Conservation (phyloP, 2,329 filamentous ascomycete genomes). For the Aureobasidium sp. region DNA sequence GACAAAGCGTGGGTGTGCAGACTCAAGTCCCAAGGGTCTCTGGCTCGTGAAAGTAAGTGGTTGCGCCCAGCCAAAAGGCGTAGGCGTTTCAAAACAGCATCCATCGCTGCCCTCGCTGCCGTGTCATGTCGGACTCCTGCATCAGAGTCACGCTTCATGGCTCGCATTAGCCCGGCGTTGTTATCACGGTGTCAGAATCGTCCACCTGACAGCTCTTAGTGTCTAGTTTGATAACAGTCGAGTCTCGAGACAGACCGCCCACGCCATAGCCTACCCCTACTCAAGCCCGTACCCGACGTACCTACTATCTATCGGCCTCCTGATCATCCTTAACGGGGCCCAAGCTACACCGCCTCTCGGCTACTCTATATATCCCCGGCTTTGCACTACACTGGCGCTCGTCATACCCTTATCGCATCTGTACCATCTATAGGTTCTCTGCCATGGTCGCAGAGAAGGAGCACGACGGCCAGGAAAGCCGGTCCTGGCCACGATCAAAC, state of each 20-base stretch:
- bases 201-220: conserved; percentile 9
- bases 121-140: not conserved
- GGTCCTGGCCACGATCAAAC: conserved; percentile 39
- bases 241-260: conserved; percentile 11
- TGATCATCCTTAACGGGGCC: not conserved
- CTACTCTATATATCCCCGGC: not conserved
- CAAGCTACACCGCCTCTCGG: conserved; percentile 1
- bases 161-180: not conserved
- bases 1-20: not conserved
- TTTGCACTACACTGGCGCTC: not conserved
- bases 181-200: conserved; percentile 10
- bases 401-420: not conserved
- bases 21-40: not conserved
- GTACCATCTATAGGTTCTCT: not conserved
- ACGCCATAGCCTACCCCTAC: not conserved
- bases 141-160: conserved; percentile 4
- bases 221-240: conserved; percentile 4
- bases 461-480: not conserved
- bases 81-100: conserved; percentile 12
- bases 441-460: conserved; percentile 10
- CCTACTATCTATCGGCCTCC: not conserved
- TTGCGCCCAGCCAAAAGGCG: not conserved
- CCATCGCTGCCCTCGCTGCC: not conserved
- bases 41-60: not conserved
- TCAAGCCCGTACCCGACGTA: not conserved